Conservation (phyloP, 2,329 filamentous ascomycete species). For the Dactylonectria estremocensis region DNA sequence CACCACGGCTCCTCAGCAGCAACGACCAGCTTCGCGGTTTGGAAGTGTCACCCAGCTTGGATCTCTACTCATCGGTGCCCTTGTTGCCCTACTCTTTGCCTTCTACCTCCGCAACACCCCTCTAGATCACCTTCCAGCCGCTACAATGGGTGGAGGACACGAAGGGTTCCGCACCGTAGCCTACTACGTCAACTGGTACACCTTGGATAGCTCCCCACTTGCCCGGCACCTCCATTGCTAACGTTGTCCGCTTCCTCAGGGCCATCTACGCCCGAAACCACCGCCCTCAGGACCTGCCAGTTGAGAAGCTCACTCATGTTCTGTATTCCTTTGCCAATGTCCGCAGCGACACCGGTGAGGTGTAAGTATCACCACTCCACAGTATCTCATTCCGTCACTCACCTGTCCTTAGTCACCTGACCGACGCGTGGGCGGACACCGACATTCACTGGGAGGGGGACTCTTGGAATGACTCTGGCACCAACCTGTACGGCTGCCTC, state of each 20-base stretch:
- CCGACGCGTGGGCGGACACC: slow-evolving; percentile 75
- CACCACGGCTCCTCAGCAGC: slow-evolving; percentile 37
- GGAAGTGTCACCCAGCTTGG: slow-evolving; percentile 14
- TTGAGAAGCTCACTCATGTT: slow-evolving; percentile 87
- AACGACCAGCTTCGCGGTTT: slow-evolving; percentile 27
- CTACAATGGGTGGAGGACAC: slow-evolving; percentile 61
- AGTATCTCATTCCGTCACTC: slow-evolving; percentile 18
- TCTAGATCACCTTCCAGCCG: slow-evolving; percentile 4
- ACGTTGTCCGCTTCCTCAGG: slow-evolving; percentile 56
- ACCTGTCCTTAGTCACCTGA: slow-evolving; percentile 62
- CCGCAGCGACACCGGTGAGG: slow-evolving; percentile 83
- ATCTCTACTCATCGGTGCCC: slow-evolving; percentile 19
- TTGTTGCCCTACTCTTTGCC: slow-evolving; percentile 34
- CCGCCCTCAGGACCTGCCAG: slow-evolving; percentile 86
- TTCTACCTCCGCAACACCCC: slow-evolving; percentile 28
- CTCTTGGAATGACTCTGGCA: slow-evolving; percentile 79
- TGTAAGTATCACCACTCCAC: slow-evolving; percentile 61
- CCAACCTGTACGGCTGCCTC: slow-evolving; percentile 88
- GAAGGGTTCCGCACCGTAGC: slow-evolving; percentile 76
- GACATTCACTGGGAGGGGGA: slow-evolving; percentile 83
- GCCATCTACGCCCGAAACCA: slow-evolving; percentile 91
- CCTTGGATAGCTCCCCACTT: slow-evolving; percentile 16
- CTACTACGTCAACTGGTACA: slow-evolving; percentile 80
- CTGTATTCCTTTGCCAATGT: slow-evolving; percentile 95
- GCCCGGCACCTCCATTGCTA: slow-evolving; percentile 25